These are phyloP conservation scores for Pigoraptor vietnamica DNA, from an alignment of 78 protist genomes.

Conservation along the genomic window DNA sequence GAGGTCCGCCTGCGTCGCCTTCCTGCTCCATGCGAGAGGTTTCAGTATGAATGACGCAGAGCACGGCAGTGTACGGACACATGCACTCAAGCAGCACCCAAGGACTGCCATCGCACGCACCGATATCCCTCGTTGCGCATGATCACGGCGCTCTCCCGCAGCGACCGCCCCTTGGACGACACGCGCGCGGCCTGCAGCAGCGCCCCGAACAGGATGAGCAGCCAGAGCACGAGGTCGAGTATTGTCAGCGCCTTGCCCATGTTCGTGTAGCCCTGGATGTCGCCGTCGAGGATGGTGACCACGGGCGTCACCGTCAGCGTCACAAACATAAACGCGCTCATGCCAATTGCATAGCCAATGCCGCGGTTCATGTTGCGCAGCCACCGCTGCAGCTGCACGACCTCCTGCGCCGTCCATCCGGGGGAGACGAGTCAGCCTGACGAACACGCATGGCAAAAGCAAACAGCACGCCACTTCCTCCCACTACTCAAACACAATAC, in stretches of 20 bases:
- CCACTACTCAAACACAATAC: too few species aligned
- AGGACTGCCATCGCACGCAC: not conserved
- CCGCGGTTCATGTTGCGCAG: not conserved
- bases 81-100: not conserved
- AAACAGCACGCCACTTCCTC: too few species aligned
- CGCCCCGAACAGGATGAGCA: not conserved
- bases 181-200: not conserved
- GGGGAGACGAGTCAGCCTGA: too few species aligned
- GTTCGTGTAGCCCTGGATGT: not conserved
- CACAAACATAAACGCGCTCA: not conserved
- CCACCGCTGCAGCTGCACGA: not conserved
- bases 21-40: too few species aligned
- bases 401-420: too few species aligned
- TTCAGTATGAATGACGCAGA: too few species aligned
- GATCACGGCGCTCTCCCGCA: not conserved
- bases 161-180: not conserved
- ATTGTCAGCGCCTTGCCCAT: not conserved
- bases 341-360: not conserved
- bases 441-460: too few species aligned
- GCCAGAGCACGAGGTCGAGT: not conserved
- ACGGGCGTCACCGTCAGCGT: not conserved
- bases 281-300: not conserved
- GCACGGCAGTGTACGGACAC: not conserved
- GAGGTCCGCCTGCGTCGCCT: not conserved
- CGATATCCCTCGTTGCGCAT: not conserved